A percentile compares a stretch with the other conserved stretches of the same genome.
Conservation (phyloP, 169 alveolate genomes). For the Theileria annulata region DNA sequence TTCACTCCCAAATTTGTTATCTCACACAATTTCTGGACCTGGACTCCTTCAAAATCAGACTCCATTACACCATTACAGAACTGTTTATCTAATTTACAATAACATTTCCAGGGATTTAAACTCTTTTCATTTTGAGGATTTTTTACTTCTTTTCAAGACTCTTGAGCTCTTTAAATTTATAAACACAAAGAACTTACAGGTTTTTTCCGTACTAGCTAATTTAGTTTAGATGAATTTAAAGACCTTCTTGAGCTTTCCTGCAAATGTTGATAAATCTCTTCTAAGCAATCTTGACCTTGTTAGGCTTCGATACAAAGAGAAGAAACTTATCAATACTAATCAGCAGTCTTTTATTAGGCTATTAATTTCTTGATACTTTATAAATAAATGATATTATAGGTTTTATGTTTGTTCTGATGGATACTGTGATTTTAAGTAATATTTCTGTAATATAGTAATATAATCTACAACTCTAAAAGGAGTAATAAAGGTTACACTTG, state of each 20-base stretch:
- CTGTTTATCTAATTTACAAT: slow-evolving; percentile 2
- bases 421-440: too few relatives aligned
- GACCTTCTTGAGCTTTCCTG: not conserved
- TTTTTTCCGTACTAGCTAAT: not conserved
- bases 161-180: not conserved
- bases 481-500: too few relatives aligned
- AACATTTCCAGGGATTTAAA: not conserved
- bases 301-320: not conserved
- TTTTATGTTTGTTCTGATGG: too few relatives aligned
- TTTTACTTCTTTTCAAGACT: slow-evolving; percentile 1
- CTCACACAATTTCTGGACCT: not conserved
- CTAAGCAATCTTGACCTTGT: slow-evolving; percentile 7
- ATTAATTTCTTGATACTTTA: not conserved
- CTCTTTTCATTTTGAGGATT: not conserved
- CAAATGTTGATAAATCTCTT: not conserved
- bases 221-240: not conserved
- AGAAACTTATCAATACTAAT: not conserved
- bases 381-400: not conserved
- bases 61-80: not conserved
- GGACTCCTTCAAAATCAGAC: not conserved
- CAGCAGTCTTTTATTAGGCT: slow-evolving; percentile 5
- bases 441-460: too few relatives aligned
- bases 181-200: slow-evolving; percentile 10
- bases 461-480: too few relatives aligned
- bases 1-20: not conserved